Evolutionary conservation across 108 stramenopile species (phyloP).

Genomic region (Bacterosira constricta): DNA sequence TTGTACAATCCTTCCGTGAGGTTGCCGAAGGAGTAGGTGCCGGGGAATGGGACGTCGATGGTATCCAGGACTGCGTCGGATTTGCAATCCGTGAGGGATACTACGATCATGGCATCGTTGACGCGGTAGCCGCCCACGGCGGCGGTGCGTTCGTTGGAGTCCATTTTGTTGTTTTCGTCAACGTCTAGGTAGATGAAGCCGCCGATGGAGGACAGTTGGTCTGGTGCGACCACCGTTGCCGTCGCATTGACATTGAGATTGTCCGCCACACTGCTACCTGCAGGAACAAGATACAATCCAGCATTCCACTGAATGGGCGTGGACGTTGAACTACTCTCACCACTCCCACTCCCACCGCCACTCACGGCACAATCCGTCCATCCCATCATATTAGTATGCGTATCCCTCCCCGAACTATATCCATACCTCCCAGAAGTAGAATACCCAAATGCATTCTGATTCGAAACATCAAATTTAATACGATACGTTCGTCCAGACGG

Average conservation of each 20-base stretch:
- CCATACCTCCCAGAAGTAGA: too few relatives aligned
- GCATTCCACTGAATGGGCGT: constrained; percentile 28
- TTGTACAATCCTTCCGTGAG: constrained; percentile 39
- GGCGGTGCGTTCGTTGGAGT: constrained; percentile 19
- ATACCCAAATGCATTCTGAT: too few relatives aligned
- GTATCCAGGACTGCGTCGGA: constrained; percentile 7
- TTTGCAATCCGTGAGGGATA: constrained; percentile 38
- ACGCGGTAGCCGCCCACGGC: constrained; percentile 44
- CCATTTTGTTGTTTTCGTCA: constrained; percentile 24
- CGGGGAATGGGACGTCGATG: constrained; percentile 11
- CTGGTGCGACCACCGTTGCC: not conserved
- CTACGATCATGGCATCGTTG: constrained; percentile 23
- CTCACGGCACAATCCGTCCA: constrained; percentile 49
- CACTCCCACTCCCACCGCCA: too few relatives aligned
- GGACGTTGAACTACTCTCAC: not conserved
- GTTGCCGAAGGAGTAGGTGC: constrained; percentile 34
- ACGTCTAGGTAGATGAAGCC: constrained; percentile 39
- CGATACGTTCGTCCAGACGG: constrained; percentile 15
- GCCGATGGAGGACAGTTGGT: constrained; percentile 21
- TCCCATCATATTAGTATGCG: constrained; percentile 9
- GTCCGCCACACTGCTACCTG: not conserved
- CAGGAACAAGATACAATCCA: constrained; percentile 11
- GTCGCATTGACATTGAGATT: not conserved
- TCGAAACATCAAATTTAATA: constrained; percentile 24
- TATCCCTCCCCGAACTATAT: constrained; percentile 16